A percentile compares a stretch with the other conserved stretches of the same genome.
Evolutionary conservation across 1,139 yeast species (phyloP).

Genomic region (Debaryomyces nepalensis): DNA sequence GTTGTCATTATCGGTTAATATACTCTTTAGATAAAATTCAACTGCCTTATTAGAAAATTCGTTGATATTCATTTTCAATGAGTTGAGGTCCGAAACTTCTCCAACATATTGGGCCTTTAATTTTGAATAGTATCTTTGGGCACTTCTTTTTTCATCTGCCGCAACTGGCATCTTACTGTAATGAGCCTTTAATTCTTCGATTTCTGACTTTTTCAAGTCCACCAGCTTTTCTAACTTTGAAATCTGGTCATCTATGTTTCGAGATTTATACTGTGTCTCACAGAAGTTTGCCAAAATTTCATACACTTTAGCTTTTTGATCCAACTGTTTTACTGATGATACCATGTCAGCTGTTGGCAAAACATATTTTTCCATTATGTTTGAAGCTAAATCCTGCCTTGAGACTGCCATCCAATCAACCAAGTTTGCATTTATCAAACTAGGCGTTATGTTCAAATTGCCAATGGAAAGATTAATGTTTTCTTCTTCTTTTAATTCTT

Average conservation of each 20-base stretch:
- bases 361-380: slow-evolving; percentile 61
- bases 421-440: slow-evolving; percentile 52
- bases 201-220: slow-evolving; percentile 45
- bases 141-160: slow-evolving; percentile 51
- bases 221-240: slow-evolving; percentile 44
- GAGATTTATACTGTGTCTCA: slow-evolving; percentile 61
- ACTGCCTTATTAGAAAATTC: slow-evolving; percentile 60
- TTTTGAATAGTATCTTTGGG: slow-evolving; percentile 54
- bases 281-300: slow-evolving; percentile 77
- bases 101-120: slow-evolving; percentile 51
- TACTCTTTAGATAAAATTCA: slow-evolving; percentile 60
- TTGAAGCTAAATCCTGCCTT: slow-evolving; percentile 65
- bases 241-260: slow-evolving; percentile 49
- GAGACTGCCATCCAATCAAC: slow-evolving; percentile 77
- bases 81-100: slow-evolving; percentile 53
- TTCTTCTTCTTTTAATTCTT: slow-evolving; percentile 24
- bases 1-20: slow-evolving; percentile 50
- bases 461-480: slow-evolving; percentile 26
- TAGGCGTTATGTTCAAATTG: slow-evolving; percentile 28
- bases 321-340: slow-evolving; percentile 21
- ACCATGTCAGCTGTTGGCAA: slow-evolving; percentile 41
- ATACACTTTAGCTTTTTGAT: slow-evolving; percentile 48
- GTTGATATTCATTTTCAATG: slow-evolving; percentile 39
- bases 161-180: slow-evolving; percentile 43
- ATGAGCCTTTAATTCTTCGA: slow-evolving; percentile 52